A percentile compares a stretch with the other conserved stretches of the same genome.
These are phyloP conservation scores for Tilletia setariae DNA, from an alignment of 1,284 basidiomycete species.

Conservation along the genomic window DNA sequence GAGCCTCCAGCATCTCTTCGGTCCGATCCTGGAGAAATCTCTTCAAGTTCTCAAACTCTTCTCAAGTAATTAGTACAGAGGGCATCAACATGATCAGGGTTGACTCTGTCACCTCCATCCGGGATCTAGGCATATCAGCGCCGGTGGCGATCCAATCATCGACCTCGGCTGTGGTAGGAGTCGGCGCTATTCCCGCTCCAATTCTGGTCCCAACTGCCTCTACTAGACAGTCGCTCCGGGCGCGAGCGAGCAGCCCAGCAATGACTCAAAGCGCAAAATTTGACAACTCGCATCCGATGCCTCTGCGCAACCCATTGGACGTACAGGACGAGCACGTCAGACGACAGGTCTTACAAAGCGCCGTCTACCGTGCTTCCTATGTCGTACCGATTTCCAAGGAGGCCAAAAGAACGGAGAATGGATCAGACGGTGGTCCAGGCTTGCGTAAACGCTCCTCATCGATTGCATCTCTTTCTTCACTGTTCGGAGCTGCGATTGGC, in stretches of 20 bases:
- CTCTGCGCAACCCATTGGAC: neutral
- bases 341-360: neutral
- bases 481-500: slow-evolving; percentile 1
- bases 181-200: neutral
- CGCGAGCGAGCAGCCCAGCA: neutral
- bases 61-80: neutral
- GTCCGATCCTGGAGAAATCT: neutral
- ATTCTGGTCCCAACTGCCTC: too few relatives aligned
- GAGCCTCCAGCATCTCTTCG: neutral
- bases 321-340: neutral
- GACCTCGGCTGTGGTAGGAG: neutral
- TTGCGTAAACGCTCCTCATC: neutral
- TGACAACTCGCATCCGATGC: neutral
- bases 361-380: neutral
- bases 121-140: neutral
- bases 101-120: neutral
- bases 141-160: neutral
- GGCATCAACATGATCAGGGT: neutral
- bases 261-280: neutral
- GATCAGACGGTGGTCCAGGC: neutral
- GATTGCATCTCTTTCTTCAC: neutral
- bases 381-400: neutral
- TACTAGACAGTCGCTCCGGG: neutral
- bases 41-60: neutral
- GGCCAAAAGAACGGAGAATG: neutral